These are phyloP conservation scores for Exophiala dermatitidis DNA, from an alignment of 2,329 filamentous ascomycete species.

Conservation along the genomic window DNA sequence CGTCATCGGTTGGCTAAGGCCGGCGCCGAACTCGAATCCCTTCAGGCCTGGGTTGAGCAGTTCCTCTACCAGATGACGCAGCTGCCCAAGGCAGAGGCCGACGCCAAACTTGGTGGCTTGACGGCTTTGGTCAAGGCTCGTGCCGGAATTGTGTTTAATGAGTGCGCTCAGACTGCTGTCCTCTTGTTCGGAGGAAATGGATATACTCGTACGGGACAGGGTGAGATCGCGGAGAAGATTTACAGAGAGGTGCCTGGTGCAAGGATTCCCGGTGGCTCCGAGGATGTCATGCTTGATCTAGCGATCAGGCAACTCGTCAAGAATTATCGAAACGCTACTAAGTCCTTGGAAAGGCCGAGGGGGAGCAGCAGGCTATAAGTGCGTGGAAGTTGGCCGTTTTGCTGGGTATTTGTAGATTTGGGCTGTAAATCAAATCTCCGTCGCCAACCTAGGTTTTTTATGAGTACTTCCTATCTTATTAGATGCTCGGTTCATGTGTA, in stretches of 20 bases:
- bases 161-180: conserved; percentile 62
- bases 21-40: conserved; percentile 60
- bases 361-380: conserved; percentile 24
- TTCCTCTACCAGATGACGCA: conserved; percentile 45
- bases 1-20: conserved; percentile 64
- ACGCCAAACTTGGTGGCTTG: conserved; percentile 56
- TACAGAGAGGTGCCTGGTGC: conserved; percentile 55
- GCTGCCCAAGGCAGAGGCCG: conserved; percentile 44
- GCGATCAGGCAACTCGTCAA: conserved; percentile 64
- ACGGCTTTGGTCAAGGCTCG: conserved; percentile 67
- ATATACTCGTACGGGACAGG: conserved; percentile 61
- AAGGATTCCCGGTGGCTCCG: conserved; percentile 59
- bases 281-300: conserved; percentile 66
- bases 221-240: conserved; percentile 62
- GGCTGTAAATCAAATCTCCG: no score
- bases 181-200: conserved; percentile 68
- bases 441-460: no score
- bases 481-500: no score
- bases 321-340: conserved; percentile 43
- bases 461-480: no score
- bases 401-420: background rate
- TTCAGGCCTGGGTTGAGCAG: conserved; percentile 58
- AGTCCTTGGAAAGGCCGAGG: conserved; percentile 17
- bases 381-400: background rate
- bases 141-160: conserved; percentile 62